Evolutionary conservation across 139 green algal genomes (phyloP).

Genomic region (Trebouxia sp.): DNA sequence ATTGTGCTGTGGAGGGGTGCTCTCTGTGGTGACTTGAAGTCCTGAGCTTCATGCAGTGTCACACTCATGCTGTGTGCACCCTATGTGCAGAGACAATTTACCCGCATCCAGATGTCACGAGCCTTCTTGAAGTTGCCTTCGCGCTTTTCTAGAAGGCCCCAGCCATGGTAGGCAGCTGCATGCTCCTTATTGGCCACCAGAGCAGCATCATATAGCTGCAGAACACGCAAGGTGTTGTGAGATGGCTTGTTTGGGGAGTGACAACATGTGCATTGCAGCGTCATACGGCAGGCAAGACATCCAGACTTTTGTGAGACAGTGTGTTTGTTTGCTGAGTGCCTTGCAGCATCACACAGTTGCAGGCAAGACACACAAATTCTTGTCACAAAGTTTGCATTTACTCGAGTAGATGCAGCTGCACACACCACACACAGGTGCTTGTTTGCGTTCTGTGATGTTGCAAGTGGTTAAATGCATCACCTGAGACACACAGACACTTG

Average conservation of each 20-base stretch:
- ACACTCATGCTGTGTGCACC: not conserved
- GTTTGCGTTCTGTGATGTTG: too few species aligned
- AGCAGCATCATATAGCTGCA: slow-evolving; percentile 87
- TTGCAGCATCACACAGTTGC: too few species aligned
- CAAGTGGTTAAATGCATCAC: too few species aligned
- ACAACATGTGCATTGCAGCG: not conserved
- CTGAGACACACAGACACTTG: too few species aligned
- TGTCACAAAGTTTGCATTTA: too few species aligned
- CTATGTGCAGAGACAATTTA: not conserved
- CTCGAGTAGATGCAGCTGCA: too few species aligned
- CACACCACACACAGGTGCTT: not conserved
- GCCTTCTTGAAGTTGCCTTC: slow-evolving; percentile 85
- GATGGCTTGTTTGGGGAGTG: not conserved
- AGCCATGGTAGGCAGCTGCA: slow-evolving; percentile 94
- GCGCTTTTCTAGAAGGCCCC: slow-evolving; percentile 92
- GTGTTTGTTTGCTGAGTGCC: too few species aligned
- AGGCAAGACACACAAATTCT: too few species aligned
- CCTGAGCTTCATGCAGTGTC: not conserved
- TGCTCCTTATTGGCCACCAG: slow-evolving; percentile 83
- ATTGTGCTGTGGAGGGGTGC: too few species aligned
- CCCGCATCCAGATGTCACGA: slow-evolving; percentile 75
- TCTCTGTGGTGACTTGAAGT: too few species aligned
- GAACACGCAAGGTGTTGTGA: not conserved
- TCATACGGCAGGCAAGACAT: not conserved
- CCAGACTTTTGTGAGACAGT: too few species aligned